These are phyloP conservation scores for Alternaria triticina DNA, from an alignment of 2,329 filamentous ascomycete species.

Conservation along the genomic window DNA sequence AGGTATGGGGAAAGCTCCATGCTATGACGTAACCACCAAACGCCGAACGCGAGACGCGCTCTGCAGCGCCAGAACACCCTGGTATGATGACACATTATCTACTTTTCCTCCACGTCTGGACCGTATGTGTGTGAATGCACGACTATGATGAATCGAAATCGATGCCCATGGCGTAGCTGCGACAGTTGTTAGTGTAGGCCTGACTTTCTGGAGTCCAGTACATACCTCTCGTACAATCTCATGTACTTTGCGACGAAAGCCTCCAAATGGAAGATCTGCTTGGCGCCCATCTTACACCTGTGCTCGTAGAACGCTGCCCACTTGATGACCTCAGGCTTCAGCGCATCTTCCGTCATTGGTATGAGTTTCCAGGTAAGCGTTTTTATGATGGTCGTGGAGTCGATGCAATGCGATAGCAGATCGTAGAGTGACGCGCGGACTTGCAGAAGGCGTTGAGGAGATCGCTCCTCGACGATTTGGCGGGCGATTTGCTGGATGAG, in stretches of 20 bases:
- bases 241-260: slow-evolving; percentile 99
- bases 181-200: slow-evolving; percentile 4
- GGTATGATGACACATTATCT: background rate
- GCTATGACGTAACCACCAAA: slow-evolving; percentile 16
- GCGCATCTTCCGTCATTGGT: slow-evolving; percentile 80
- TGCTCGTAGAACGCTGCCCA: slow-evolving; percentile 99
- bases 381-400: slow-evolving; percentile 90
- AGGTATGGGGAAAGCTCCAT: slow-evolving; percentile 11
- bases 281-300: slow-evolving; percentile 85
- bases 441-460: slow-evolving; percentile 84
- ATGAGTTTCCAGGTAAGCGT: slow-evolving; percentile 94
- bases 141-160: slow-evolving; percentile 52
- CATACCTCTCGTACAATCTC: slow-evolving; percentile 89
- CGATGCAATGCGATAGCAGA: slow-evolving; percentile 95
- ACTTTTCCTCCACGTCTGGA: background rate
- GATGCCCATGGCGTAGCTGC: slow-evolving; percentile 72
- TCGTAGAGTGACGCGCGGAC: slow-evolving; percentile 97
- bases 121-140: background rate
- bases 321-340: slow-evolving; percentile 91
- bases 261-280: slow-evolving; percentile 97
- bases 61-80: slow-evolving; percentile 8
- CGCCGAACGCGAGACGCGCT: slow-evolving; percentile 9
- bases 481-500: slow-evolving; percentile 88
- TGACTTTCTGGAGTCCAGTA: background rate
- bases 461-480: slow-evolving; percentile 91